Percentiles rank a stretch among this genome's conserved stretches.
phyloP scores from a whole-genome alignment of 73 alveolate genomes.

The Paramecium primaurelia region DNA sequence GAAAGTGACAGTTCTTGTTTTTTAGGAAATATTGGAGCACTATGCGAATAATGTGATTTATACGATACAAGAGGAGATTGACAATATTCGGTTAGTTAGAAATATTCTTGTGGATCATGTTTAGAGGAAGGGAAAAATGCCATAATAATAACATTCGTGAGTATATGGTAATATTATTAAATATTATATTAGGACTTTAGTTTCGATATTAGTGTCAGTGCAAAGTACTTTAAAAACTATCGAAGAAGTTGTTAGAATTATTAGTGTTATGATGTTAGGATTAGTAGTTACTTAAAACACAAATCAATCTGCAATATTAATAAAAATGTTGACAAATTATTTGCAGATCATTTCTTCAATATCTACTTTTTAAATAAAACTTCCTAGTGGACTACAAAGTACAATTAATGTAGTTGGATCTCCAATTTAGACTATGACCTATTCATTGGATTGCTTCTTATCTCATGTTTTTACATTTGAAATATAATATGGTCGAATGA shows the following conservation, averaged over 20 bases:
- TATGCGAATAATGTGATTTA: slow-evolving; percentile 45
- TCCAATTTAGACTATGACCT: background rate
- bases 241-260: background rate
- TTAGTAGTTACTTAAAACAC: background rate
- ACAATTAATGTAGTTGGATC: background rate
- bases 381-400: background rate
- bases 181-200: background rate
- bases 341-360: slow-evolving; percentile 23
- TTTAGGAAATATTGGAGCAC: slow-evolving; percentile 40
- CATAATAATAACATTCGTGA: background rate
- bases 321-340: slow-evolving; percentile 39
- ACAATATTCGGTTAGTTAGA: background rate
- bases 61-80: background rate
- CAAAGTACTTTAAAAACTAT: slow-evolving; percentile 13
- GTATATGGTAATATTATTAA: background rate
- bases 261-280: background rate
- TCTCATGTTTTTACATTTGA: background rate
- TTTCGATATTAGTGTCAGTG: background rate
- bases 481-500: background rate
- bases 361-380: slow-evolving; percentile 21
- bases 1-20: slow-evolving; percentile 12
- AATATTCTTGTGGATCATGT: slow-evolving; percentile 50
- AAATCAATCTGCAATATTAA: slow-evolving; percentile 3
- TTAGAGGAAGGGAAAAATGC: background rate
- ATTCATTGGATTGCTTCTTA: background rate